A percentile compares a stretch with the other conserved stretches of the same genome.
Conservation (phyloP, 2,329 filamentous ascomycete species). For the Monosporascus sp. region DNA sequence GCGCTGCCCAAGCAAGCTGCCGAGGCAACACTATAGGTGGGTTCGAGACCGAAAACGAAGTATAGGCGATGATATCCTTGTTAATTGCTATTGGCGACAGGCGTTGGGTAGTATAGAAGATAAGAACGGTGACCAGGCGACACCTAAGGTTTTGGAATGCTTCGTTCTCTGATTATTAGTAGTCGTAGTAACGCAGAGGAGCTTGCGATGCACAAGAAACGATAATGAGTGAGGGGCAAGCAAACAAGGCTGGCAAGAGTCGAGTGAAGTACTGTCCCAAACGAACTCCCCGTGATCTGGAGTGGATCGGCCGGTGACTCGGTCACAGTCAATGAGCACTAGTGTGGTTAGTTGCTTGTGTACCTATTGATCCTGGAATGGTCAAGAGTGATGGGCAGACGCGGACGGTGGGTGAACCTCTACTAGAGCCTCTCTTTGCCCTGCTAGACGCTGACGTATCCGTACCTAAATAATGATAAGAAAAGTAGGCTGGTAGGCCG, state of each 20-base stretch:
- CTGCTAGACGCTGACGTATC: not conserved
- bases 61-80: too few relatives aligned
- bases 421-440: not conserved
- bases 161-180: too few relatives aligned
- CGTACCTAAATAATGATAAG: too few relatives aligned
- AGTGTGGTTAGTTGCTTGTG: not conserved
- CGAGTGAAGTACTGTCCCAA: not conserved
- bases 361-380: not conserved
- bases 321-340: not conserved
- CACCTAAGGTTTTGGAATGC: too few relatives aligned
- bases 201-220: not conserved
- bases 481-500: too few relatives aligned
- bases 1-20: too few relatives aligned
- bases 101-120: too few relatives aligned
- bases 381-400: not conserved
- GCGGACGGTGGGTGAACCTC: not conserved
- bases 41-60: too few relatives aligned
- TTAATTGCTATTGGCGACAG: too few relatives aligned
- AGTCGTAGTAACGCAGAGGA: not conserved
- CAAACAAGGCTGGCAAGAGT: not conserved
- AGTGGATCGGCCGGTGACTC: not conserved
- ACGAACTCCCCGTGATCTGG: not conserved
- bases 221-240: not conserved
- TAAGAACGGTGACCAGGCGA: too few relatives aligned
- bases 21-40: too few relatives aligned